Evolutionary conservation across 192 early-diverging fungal species (phyloP), one percentile per base, ranked within the genome.

Genomic region (Pilaira anomala): DNA sequence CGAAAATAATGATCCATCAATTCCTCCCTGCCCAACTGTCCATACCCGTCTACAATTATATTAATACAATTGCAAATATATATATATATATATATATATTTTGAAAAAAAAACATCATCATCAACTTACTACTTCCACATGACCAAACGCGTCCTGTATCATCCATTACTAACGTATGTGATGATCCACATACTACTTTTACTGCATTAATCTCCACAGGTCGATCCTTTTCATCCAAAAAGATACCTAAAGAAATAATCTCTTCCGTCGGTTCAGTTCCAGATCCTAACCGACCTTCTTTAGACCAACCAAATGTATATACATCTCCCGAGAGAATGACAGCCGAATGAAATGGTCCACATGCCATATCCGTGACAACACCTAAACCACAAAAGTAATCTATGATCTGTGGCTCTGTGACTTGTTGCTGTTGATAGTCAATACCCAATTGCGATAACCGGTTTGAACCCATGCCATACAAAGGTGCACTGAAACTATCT

Each of bases 251-350:
- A 3, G 33, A 13, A 12, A 63, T 49, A 14, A 4, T 53, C n/a
- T 63, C 49, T 2, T 63, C 48, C 18, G 18, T 4, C 1, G 25
- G n/a, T 2, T 44, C 22, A 1, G 8, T 11, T 3, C 62, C 62
- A 33, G 49, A 52, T 14, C 62, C 62, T 11, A 63, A 36, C 13
- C 49, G 18, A 2, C 62, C 62, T n/a, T 63, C 33, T 33, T 63
- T 63, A n/a, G 21, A 50, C 48, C 46, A 41, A 3, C 62, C 62
- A 63, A 63, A 63, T 16, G 62, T 63, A 40, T 63, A 63, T 2
- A 63, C 62, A 51, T 63, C 62, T 0, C 62, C 62, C 7, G 13
- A 24, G 7, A 63, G 12, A 3, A 53, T 14, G 21, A 63, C 62
- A 1, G 33, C 48, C 7, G 62, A 63, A 36, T 63, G 62, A 2